These are phyloP conservation scores for Geosmithia putterillii DNA, from an alignment of 2,329 filamentous ascomycete species.

Conservation along the genomic window DNA sequence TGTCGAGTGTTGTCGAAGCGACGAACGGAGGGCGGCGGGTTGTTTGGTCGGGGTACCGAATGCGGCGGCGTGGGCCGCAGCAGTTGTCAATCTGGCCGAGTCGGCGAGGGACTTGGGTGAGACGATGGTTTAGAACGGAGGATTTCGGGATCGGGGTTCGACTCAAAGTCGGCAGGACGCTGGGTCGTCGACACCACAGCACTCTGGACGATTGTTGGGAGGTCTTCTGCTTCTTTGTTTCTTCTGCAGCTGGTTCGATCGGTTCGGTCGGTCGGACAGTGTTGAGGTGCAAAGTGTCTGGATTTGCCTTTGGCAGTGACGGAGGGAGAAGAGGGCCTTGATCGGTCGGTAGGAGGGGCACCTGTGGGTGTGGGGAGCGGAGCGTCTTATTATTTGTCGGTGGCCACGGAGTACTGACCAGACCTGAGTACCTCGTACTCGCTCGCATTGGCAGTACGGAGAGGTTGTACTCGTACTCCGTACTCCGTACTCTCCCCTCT, in stretches of 20 bases:
- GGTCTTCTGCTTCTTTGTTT: too few species aligned
- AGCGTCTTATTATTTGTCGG: background rate
- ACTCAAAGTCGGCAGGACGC: background rate
- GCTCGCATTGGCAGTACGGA: constrained; percentile 25
- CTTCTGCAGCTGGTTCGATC: too few species aligned
- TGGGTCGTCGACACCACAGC: too few species aligned
- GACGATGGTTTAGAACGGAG: background rate
- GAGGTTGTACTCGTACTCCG: too few species aligned
- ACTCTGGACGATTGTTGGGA: too few species aligned
- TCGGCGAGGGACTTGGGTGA: background rate
- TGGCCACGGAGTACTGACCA: background rate
- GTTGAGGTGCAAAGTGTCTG: background rate
- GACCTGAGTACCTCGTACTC: background rate
- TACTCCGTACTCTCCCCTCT: too few species aligned
- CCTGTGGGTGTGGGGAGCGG: background rate
- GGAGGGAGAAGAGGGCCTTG: background rate
- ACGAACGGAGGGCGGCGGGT: background rate
- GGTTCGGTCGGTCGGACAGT: background rate
- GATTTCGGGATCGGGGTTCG: background rate
- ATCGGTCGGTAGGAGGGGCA: background rate
- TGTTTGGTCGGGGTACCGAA: background rate
- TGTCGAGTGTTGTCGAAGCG: background rate
- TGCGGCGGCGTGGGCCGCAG: background rate
- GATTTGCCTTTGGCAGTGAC: background rate
- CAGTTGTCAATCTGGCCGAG: background rate